Evolutionary conservation across 352 stramenopile species (phyloP).

Genomic region (Phytophthora capsici): DNA sequence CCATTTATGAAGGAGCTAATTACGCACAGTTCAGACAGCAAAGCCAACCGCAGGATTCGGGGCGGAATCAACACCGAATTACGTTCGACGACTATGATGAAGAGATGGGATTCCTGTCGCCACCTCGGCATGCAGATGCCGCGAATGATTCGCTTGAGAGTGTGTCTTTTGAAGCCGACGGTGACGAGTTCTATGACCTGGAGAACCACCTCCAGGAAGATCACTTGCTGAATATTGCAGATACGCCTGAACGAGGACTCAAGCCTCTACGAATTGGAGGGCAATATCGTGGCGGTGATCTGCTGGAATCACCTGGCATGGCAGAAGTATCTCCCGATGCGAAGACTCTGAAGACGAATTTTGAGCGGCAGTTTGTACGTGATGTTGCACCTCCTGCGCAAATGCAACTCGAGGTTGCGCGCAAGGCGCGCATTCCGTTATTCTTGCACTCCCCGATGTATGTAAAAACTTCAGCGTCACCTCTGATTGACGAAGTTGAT

Average conservation of each 20-base stretch:
- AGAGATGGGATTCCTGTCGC: conserved; percentile 56
- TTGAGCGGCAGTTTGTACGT: conserved; percentile 77
- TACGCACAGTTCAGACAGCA: conserved; percentile 40
- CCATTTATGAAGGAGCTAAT: conserved; percentile 55
- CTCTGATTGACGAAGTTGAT: conserved; percentile 58
- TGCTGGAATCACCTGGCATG: conserved; percentile 31
- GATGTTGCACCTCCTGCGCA: conserved; percentile 78
- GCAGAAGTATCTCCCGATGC: conserved; percentile 44
- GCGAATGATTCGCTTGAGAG: conserved; percentile 53
- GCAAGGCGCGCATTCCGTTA: conserved; percentile 82
- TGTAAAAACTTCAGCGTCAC: conserved; percentile 70
- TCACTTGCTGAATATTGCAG: conserved; percentile 36
- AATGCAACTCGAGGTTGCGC: conserved; percentile 87
- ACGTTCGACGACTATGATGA: conserved; percentile 63
- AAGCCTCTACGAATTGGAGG: conserved; percentile 31
- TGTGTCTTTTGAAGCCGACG: conserved; percentile 61
- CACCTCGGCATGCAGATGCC: conserved; percentile 27
- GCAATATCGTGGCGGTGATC: conserved; percentile 34
- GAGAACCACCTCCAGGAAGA: conserved; percentile 45
- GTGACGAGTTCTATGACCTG: conserved; percentile 57
- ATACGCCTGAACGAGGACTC: conserved; percentile 21
- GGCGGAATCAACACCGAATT: conserved; percentile 64
- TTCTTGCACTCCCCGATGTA: conserved; percentile 91
- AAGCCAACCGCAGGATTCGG: conserved; percentile 47
- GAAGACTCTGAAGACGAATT: conserved; percentile 54